Evolutionary conservation across 2,329 filamentous ascomycete species (phyloP), one percentile per base, ranked within the genome.

Genomic region (Chrysosporium queenslandicum): DNA sequence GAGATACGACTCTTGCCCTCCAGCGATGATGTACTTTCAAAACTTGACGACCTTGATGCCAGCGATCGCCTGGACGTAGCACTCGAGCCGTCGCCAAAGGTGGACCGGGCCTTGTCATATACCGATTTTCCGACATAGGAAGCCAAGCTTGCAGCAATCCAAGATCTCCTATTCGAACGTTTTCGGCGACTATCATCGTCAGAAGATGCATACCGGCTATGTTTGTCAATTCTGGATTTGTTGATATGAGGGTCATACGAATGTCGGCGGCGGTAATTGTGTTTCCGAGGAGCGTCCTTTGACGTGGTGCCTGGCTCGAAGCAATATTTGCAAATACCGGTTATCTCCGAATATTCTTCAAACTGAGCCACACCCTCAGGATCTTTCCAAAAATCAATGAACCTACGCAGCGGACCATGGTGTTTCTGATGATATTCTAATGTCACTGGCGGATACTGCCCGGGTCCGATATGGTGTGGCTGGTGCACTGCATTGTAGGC

Each of bases 301-400:
- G 77, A 73, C 2, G 71, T 75, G 14, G 76, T 77, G 7, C 75
- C 72, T 5, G 80, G 80, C 55, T 82, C 79, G 60, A 84, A 84
- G 63, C 81, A 84, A 58, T 81, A 71, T 56, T 76, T 80, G 67
- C 81, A 84, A 2, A 83, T 77, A 20, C 81, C 81, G 58, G 82
- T 83, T 54, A 78, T 77, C 64, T 84, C 79, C 1, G 80, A 83
- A 60, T 84, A 84, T 61, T 83, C 80, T 64, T 84, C 81, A 68
- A 81, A 83, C 61, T 77, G 77, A 16, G 74, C 75, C 0, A 83
- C 79, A n/a, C 80, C 81, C 56, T 83, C 79, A 1, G 79, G 74
- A 56, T 79, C 81, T 61, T 74, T 80, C 77, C 77, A 82, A 71
- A 76, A 83, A 59, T 79, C 77, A 36, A 79, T 71, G 27, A 82